Conservation (phyloP, 345 rosid genomes). For the Eucalyptus sp. region DNA sequence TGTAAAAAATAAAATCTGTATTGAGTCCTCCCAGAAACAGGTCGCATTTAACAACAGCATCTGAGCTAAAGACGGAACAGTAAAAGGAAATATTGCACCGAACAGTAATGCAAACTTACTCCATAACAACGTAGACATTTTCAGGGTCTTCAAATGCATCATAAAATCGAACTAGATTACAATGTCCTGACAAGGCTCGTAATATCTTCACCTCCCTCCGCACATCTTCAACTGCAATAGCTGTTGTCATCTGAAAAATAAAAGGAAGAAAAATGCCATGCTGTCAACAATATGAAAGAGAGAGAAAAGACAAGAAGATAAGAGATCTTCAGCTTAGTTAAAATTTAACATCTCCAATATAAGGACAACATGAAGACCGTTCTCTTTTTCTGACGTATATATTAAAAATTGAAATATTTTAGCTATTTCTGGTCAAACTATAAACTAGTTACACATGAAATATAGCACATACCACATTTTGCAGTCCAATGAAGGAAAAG, state of each 20-base stretch:
- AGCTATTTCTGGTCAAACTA: not conserved
- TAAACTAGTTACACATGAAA: not conserved
- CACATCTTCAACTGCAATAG: conserved; percentile 94
- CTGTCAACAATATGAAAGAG: not conserved
- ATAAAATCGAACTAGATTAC: conserved; percentile 68
- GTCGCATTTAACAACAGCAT: not conserved
- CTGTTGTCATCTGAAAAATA: conserved; percentile 76
- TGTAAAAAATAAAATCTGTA: not conserved
- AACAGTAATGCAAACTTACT: conserved; percentile 38
- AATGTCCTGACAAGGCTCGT: conserved; percentile 81
- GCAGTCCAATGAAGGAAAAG: not conserved
- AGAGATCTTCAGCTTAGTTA: not conserved
- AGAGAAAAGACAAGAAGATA: not conserved
- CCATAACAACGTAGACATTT: conserved; percentile 88
- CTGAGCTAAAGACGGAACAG: not conserved
- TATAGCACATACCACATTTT: not conserved
- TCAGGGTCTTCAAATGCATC: conserved; percentile 84
- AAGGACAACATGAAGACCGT: not conserved
- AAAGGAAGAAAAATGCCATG: not conserved
- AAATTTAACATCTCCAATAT: not conserved
- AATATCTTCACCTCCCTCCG: conserved; percentile 94
- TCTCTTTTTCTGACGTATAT: not conserved
- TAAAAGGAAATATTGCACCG: not conserved
- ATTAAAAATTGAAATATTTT: not conserved
- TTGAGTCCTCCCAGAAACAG: not conserved